Conservation (phyloP, 2,329 filamentous ascomycete genomes). For the Colletotrichum kahawae region DNA sequence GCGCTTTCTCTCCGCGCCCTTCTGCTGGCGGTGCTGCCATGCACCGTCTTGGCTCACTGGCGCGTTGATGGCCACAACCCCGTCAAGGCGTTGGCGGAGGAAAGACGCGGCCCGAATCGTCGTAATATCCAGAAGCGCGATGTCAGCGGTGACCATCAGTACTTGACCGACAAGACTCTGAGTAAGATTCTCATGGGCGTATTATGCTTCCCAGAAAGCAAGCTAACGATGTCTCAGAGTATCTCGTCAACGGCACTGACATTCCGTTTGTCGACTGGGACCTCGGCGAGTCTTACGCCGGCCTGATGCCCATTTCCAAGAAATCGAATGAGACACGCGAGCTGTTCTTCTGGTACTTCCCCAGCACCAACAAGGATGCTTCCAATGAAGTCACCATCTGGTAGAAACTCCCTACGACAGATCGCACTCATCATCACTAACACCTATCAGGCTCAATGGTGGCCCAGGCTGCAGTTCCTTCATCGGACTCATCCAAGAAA, state of each 20-base stretch:
- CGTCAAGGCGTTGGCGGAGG: neutral
- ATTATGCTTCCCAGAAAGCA: fast-evolving
- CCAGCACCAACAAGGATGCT: conserved; percentile 58
- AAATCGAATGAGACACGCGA: conserved; percentile 50
- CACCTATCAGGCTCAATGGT: neutral
- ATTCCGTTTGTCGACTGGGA: conserved; percentile 77
- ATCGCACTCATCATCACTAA: neutral
- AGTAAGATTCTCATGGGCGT: neutral
- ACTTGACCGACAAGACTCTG: neutral
- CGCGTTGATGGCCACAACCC: neutral
- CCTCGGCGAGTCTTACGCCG: conserved; percentile 68
- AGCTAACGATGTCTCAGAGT: conserved; percentile 48
- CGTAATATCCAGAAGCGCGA: neutral
- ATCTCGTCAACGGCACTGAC: conserved; percentile 65
- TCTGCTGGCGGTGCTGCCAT: neutral
- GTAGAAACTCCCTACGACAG: conserved; percentile 29
- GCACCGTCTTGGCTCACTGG: conserved; percentile 1
- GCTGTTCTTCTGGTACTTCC: conserved; percentile 66
- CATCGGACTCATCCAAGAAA: conserved; percentile 75
- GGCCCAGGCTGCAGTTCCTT: conserved; percentile 65
- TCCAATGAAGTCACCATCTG: conserved; percentile 66
- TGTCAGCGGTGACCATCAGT: neutral
- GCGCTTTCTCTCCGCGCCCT: neutral
- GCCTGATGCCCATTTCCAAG: conserved; percentile 62
- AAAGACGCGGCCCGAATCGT: neutral